phyloP scores from a whole-genome alignment of 2,329 filamentous ascomycete genomes.

The Fusarium pseudograminearum region DNA sequence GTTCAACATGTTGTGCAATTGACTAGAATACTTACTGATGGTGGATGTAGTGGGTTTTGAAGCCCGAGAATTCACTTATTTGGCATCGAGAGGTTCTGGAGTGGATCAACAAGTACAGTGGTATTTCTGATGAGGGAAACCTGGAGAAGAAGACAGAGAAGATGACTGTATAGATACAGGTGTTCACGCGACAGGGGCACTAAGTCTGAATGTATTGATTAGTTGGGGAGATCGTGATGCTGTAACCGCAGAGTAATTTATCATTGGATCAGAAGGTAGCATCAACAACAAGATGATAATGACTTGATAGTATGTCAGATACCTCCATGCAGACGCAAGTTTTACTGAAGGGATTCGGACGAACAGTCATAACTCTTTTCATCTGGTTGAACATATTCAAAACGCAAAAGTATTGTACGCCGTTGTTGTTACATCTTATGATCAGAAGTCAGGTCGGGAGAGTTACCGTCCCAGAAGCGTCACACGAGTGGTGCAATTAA shows the following conservation, averaged over 20 bases:
- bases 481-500: too few relatives aligned
- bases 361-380: background rate
- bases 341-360: background rate
- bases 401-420: background rate
- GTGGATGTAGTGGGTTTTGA: conserved; percentile 77
- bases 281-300: background rate
- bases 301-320: background rate
- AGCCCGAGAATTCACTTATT: conserved; percentile 88
- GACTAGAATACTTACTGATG: background rate
- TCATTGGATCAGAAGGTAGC: background rate
- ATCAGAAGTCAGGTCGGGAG: too few relatives aligned
- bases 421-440: background rate
- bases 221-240: too few relatives aligned
- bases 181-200: background rate
- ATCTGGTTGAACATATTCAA: background rate
- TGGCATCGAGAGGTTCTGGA: conserved; percentile 90
- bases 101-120: conserved; percentile 77
- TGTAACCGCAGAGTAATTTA: background rate
- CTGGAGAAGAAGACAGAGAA: conserved; percentile 37
- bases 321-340: too few relatives aligned
- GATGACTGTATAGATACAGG: conserved; percentile 29
- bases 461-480: too few relatives aligned
- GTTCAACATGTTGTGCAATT: conserved; percentile 22
- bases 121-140: conserved; percentile 52
- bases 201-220: background rate